Evolutionary conservation across 306 rosid species (phyloP), one percentile per base, ranked within the genome.

Genomic region (Cicer arietinum): DNA sequence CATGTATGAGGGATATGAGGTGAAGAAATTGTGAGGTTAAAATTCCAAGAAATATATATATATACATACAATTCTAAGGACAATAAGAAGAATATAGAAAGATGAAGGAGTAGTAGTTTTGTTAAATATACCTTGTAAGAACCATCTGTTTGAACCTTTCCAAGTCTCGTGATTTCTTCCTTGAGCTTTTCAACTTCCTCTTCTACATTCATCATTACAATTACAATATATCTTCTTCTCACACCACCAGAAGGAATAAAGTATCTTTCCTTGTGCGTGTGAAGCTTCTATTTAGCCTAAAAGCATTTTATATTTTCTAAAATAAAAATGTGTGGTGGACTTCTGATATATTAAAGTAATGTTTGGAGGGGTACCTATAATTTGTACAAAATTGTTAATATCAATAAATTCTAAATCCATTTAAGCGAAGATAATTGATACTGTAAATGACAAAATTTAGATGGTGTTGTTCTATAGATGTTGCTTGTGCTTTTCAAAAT

Each of bases 111-210:
- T 58, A 46, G 8, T 30, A 14, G 0, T 16, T 61, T 53, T 63
- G 67, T 53, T 46, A 39, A 14, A 53, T 25, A 40, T 53, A 94
- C 97, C 97, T 92, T 94, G 91, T 80, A 89, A 69, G 96, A 90
- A 77, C 96, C 99, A 81, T 92, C 96, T 45, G 65, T 65, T 76
- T 90, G 96, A 83, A 82, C 73, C 37, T 81, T 75, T 67, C 96
- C 97, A 35, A 90, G 96, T 95, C 95, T 84, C 81, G 74, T 73
- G 86, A 91, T 94, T 80, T 94, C 98, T 78, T 85, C 91, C 59
- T 47, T 77, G 56, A 91, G 92, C 52, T 88, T 85, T 86, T 82
- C 92, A 64, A 94, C 91, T 80, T 94, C 98, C 77, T 91, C 97
- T 40, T 90, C 98, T 42, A 94, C 97, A 56, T 94, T 94, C 97